Evolutionary conservation across 116 monocot genomes (phyloP).

Genomic region (Iris pallida): DNA sequence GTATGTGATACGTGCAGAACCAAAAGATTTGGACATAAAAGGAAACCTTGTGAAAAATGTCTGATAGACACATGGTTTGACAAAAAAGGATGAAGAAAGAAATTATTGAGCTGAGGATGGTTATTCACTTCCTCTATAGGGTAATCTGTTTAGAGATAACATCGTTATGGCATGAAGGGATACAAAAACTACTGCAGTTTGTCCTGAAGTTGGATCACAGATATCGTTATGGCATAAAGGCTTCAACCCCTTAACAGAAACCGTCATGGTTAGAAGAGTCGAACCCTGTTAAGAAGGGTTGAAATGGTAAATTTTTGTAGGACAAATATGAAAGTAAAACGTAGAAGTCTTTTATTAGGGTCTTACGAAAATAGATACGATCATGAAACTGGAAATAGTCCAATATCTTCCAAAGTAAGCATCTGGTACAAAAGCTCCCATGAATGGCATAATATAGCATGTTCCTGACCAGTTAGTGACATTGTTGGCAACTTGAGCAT

Average conservation of each 20-base stretch:
- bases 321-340: not conserved
- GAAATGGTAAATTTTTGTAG: too few species aligned
- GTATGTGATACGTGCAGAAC: too few species aligned
- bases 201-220: slow-evolving; percentile 30
- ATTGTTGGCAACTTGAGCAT: slow-evolving; percentile 9
- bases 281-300: slow-evolving; percentile 17
- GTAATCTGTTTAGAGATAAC: too few species aligned
- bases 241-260: too few species aligned
- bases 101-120: too few species aligned
- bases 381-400: slow-evolving; percentile 25
- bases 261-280: slow-evolving; percentile 40
- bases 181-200: slow-evolving; percentile 34
- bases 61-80: too few species aligned
- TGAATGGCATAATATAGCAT: slow-evolving; percentile 16
- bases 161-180: too few species aligned
- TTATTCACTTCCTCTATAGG: too few species aligned
- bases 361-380: slow-evolving; percentile 18
- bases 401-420: slow-evolving; percentile 22
- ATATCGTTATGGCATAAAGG: slow-evolving; percentile 26
- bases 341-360: not conserved
- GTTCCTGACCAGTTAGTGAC: slow-evolving; percentile 29
- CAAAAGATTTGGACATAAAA: too few species aligned
- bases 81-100: too few species aligned
- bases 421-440: slow-evolving; percentile 23
- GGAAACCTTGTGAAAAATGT: too few species aligned